These are phyloP conservation scores for Kewa caespitosa DNA, from an alignment of 179 eudicot genomes.

Conservation along the genomic window DNA sequence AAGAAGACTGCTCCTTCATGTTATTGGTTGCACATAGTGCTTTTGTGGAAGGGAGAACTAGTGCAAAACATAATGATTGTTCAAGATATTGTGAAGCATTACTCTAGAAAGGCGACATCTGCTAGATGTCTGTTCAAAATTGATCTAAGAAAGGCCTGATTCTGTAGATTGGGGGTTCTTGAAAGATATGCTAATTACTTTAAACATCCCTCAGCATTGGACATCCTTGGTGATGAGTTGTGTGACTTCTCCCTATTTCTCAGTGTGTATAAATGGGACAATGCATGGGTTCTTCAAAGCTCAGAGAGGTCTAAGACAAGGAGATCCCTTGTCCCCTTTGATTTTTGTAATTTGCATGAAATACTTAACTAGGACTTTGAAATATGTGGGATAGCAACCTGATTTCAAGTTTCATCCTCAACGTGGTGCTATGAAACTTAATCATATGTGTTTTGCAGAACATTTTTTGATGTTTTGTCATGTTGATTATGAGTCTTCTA, in stretches of 20 bases:
- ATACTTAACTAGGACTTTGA: background rate
- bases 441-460: background rate
- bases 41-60: too few species aligned
- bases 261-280: background rate
- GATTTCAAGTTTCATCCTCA: background rate
- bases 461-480: background rate
- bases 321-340: background rate
- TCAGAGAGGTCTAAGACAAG: background rate
- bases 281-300: background rate
- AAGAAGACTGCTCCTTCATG: too few species aligned
- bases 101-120: too few species aligned
- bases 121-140: too few species aligned
- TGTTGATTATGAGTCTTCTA: background rate
- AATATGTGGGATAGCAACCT: background rate
- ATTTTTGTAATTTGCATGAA: background rate
- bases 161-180: background rate
- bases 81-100: too few species aligned
- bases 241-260: background rate
- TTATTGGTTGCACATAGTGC: too few species aligned
- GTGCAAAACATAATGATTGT: too few species aligned
- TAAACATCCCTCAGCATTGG: background rate
- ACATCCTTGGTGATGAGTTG: background rate
- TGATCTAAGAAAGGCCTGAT: background rate
- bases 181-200: background rate
- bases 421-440: background rate